Evolutionary conservation across 257 asterid species (phyloP), one percentile per base, ranked within the genome.

Genomic region (Solanum chiquidenum): DNA sequence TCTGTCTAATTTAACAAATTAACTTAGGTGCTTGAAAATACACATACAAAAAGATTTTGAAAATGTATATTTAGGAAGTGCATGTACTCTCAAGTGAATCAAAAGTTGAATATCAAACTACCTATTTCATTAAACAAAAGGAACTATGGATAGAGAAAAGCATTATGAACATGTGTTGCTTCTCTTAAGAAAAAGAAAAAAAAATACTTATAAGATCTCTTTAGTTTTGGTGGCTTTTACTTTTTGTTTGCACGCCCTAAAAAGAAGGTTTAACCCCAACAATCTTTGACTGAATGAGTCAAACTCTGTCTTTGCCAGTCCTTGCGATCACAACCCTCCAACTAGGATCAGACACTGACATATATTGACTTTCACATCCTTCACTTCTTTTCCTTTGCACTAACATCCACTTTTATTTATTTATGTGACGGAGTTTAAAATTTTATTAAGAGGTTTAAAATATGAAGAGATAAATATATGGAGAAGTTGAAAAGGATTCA

Each of bases 241-340:
- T 91, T 88, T 5, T 89, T 80, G 92, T 91, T 91, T 80, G 92
- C 89, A 89, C 88, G 12, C 89, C 91, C 95, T 94, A 87, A 91
- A 93, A 93, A 94, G 95, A 88, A 86, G 93, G 85, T 69, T 44
- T 44, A 25, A n/a, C 85, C 85, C 89, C 87, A 69, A 83, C 86
- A 73, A 86, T 72, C 88, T 90, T 94, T 95, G 96, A 94, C 98
- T 88, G 91, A 91, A 86, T 69, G 94, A 96, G 91, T 95, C 95
- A 90, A 92, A 93, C 98, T 91, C 93, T 73, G 80, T 34, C 46
- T 34, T 72, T 73, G 46, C 4, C 80, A 73, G 80, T 73, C 80
- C 80, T 34, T 73, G 46, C 80, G 80, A 73, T 73, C 80, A 73
- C 44, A 73, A 73, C 46, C 80, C 16, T 73, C 80, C 80, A 73